A percentile compares a stretch with the other conserved stretches of the same genome.
phyloP scores from a whole-genome alignment of 2,329 filamentous ascomycete genomes.

The Coniosporium tulheliwenetii region DNA sequence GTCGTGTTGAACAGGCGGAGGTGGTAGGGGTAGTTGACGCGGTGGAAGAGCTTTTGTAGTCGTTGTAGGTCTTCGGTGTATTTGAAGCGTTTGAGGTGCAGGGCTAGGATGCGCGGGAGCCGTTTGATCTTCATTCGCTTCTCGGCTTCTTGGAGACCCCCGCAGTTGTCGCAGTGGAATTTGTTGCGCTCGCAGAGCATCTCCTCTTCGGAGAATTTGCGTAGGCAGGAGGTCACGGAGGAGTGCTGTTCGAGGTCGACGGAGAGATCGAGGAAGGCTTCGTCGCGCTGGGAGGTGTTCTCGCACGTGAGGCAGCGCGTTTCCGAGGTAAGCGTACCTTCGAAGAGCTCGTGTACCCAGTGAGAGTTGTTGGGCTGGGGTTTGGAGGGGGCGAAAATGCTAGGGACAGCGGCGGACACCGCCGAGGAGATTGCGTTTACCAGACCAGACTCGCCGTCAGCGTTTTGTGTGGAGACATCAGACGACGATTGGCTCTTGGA shows the following conservation, averaged over 20 bases:
- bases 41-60: slow-evolving; percentile 89
- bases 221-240: slow-evolving; percentile 86
- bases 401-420: neutral
- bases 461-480: slow-evolving; percentile 2
- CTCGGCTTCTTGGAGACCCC: slow-evolving; percentile 90
- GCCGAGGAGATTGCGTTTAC: neutral
- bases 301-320: slow-evolving; percentile 95
- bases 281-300: slow-evolving; percentile 84
- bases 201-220: slow-evolving; percentile 94
- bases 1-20: slow-evolving; percentile 95
- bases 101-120: slow-evolving; percentile 74
- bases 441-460: neutral
- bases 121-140: slow-evolving; percentile 99
- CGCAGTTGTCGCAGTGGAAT: slow-evolving; percentile 96
- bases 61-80: slow-evolving; percentile 92
- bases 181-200: slow-evolving; percentile 98
- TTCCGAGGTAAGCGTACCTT: slow-evolving; percentile 87
- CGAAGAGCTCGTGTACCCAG: slow-evolving; percentile 96
- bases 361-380: slow-evolving; percentile 24
- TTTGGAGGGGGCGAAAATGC: slow-evolving; percentile 5
- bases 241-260: slow-evolving; percentile 93
- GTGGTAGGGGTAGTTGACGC: slow-evolving; percentile 94
- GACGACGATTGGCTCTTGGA: slow-evolving; percentile 44
- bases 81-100: slow-evolving; percentile 95
- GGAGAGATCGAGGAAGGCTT: slow-evolving; percentile 88